A percentile compares a stretch with the other conserved stretches of the same genome.
phyloP scores from a whole-genome alignment of 2,329 filamentous ascomycete species.

The Claviceps sp. region DNA sequence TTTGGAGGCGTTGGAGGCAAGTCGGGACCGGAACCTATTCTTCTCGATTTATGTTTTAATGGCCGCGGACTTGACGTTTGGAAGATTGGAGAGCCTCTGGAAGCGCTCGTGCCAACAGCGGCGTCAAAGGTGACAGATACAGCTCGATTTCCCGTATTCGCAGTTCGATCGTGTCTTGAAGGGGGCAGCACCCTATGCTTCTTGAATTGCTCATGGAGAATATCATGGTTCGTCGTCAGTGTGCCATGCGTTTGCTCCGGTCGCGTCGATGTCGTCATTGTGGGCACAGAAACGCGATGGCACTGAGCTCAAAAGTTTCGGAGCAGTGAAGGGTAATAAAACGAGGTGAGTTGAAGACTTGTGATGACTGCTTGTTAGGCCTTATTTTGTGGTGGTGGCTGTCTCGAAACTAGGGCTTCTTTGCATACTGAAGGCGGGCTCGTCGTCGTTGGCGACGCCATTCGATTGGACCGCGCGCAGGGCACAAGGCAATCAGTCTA shows the following conservation, averaged over 20 bases:
- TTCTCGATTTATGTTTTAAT: slow-evolving; percentile 28
- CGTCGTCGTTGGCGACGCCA: slow-evolving; percentile 7
- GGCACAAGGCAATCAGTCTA: slow-evolving; percentile 2
- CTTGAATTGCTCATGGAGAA: slow-evolving; percentile 27
- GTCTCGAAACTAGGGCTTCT: slow-evolving; percentile 9
- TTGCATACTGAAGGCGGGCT: slow-evolving; percentile 10
- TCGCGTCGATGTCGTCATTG: slow-evolving; percentile 19
- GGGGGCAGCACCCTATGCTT: slow-evolving; percentile 32
- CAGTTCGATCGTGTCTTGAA: slow-evolving; percentile 15
- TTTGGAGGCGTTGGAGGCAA: slow-evolving; percentile 51
- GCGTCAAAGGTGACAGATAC: slow-evolving; percentile 12
- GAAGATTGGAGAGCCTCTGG: background rate
- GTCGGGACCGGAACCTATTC: slow-evolving; percentile 31
- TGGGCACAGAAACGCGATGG: slow-evolving; percentile 13
- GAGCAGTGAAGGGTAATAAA: background rate
- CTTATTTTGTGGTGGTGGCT: slow-evolving; percentile 8
- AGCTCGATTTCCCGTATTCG: slow-evolving; percentile 13
- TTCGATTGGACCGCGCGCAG: slow-evolving; percentile 7
- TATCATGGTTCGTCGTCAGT: slow-evolving; percentile 14
- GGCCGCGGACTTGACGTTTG: slow-evolving; percentile 22
- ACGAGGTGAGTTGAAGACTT: background rate
- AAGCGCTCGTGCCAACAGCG: slow-evolving; percentile 14
- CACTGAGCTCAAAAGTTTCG: slow-evolving; percentile 16
- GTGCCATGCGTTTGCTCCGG: slow-evolving; percentile 16
- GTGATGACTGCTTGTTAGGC: background rate